Percentiles rank a stretch among this genome's conserved stretches.
phyloP scores from a whole-genome alignment of 2,329 filamentous ascomycete genomes.

The Ophiosphaerella narmari region DNA sequence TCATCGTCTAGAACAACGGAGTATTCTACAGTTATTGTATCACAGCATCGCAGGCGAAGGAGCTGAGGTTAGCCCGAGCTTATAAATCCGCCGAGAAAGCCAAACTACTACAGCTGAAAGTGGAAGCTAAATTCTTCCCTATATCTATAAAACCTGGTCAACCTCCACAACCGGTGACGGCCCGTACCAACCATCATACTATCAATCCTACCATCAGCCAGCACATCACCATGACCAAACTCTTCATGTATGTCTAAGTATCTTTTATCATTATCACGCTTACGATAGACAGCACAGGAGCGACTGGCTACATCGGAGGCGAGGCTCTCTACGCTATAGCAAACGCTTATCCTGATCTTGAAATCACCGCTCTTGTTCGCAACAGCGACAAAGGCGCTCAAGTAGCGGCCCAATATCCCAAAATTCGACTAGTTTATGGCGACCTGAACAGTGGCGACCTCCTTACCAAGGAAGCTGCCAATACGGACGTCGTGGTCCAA shows the following conservation, averaged over 20 bases:
- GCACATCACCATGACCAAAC: constrained; percentile 26
- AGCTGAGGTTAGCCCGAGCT: background rate
- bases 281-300: constrained; percentile 29
- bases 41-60: background rate
- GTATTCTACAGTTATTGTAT: background rate
- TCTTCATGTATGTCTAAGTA: constrained; percentile 28
- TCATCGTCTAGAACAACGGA: no score
- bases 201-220: background rate
- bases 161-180: background rate
- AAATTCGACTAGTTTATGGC: constrained; percentile 58
- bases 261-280: background rate
- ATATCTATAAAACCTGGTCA: no score
- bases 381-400: constrained; percentile 55
- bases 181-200: background rate
- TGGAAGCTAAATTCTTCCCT: no score
- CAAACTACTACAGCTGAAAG: no score
- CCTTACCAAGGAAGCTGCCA: constrained; percentile 31
- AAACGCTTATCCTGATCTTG: constrained; percentile 54
- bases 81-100: no score
- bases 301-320: constrained; percentile 41
- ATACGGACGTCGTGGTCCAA: constrained; percentile 38
- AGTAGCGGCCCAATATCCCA: constrained; percentile 53
- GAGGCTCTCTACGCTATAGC: constrained; percentile 43
- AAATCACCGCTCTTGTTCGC: constrained; percentile 56
- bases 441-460: constrained; percentile 39